A percentile compares a stretch with the other conserved stretches of the same genome.
These are phyloP conservation scores for Coemansia sp. DNA, from an alignment of 192 early-diverging fungal genomes.

Conservation along the genomic window DNA sequence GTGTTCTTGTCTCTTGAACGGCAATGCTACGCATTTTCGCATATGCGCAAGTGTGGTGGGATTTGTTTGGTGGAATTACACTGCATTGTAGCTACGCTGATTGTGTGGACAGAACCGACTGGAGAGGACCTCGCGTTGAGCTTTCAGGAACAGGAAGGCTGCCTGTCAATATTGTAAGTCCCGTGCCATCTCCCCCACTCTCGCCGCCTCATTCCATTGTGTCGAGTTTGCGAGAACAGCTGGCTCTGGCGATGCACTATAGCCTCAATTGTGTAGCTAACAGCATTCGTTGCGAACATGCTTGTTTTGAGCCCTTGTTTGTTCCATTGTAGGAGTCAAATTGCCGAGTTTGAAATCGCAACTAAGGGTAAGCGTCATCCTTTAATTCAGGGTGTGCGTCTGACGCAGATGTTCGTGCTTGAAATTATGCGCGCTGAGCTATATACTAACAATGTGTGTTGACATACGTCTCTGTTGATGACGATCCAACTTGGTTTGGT, in stretches of 20 bases:
- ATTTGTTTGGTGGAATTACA: slow-evolving; percentile 4
- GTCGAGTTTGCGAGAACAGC: slow-evolving; percentile 1
- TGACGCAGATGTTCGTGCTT: neutral
- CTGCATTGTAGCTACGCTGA: slow-evolving; percentile 75
- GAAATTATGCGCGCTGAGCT: slow-evolving; percentile 8
- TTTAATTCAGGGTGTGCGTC: neutral
- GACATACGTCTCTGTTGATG: neutral
- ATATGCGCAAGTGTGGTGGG: neutral
- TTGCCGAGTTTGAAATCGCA: slow-evolving; percentile 53
- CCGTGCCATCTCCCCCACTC: slow-evolving; percentile 9
- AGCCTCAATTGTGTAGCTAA: slow-evolving; percentile 5
- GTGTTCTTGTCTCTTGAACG: neutral
- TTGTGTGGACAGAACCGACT: slow-evolving; percentile 80
- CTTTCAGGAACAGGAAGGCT: slow-evolving; percentile 91
- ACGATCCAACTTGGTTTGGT: neutral
- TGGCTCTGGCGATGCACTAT: neutral
- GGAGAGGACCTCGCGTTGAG: slow-evolving; percentile 87
- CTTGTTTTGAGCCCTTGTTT: neutral
- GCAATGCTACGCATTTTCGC: neutral
- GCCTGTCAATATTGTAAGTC: slow-evolving; percentile 76
- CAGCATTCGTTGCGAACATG: neutral
- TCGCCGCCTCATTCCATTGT: neutral
- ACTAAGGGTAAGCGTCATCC: slow-evolving; percentile 43
- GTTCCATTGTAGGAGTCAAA: slow-evolving; percentile 46
- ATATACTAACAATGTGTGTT: neutral